A percentile compares a stretch with the other conserved stretches of the same genome.
Evolutionary conservation across 2,329 filamentous ascomycete species (phyloP).

Genomic region (Metarhizium sp.): DNA sequence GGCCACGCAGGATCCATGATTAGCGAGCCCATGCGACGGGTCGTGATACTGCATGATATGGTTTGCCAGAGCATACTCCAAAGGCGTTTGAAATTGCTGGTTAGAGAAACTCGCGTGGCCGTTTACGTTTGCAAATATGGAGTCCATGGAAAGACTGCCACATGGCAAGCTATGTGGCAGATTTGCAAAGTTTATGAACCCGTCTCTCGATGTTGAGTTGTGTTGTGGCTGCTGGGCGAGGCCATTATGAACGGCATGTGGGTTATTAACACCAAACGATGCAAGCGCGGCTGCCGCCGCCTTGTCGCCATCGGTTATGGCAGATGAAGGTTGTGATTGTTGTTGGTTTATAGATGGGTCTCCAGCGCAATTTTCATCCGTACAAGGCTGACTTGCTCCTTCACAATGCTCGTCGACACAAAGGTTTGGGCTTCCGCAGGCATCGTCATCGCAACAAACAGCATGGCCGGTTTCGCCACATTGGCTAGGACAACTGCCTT

Average conservation of each 20-base stretch:
- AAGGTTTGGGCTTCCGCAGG: constrained; percentile 19
- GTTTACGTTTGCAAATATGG: constrained; percentile 7
- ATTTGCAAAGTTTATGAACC: constrained; percentile 4
- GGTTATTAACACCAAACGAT: constrained; percentile 18
- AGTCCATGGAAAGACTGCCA: constrained; percentile 13
- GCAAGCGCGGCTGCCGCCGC: constrained; percentile 21
- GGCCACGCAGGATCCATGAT: constrained; percentile 17
- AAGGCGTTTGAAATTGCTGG: constrained; percentile 11
- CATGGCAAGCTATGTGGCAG: constrained; percentile 11
- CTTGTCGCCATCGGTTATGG: constrained; percentile 14
- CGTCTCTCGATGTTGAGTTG: constrained; percentile 2
- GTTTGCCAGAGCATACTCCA: constrained; percentile 16
- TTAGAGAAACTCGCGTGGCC: constrained; percentile 4
- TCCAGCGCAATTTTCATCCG: constrained; percentile 22
- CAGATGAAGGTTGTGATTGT: neutral
- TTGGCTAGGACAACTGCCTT: constrained; percentile 23
- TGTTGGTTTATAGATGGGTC: constrained; percentile 9
- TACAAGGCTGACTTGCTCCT: constrained; percentile 25
- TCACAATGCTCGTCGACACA: constrained; percentile 24
- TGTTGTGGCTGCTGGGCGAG: constrained; percentile 8
- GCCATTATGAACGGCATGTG: constrained; percentile 5
- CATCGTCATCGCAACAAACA: constrained; percentile 26
- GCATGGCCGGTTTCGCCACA: constrained; percentile 22
- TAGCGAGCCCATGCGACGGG: constrained; percentile 12
- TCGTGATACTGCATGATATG: constrained; percentile 22